Conservation (phyloP, 345 rosid genomes). For the Atalantia buxifolia region DNA sequence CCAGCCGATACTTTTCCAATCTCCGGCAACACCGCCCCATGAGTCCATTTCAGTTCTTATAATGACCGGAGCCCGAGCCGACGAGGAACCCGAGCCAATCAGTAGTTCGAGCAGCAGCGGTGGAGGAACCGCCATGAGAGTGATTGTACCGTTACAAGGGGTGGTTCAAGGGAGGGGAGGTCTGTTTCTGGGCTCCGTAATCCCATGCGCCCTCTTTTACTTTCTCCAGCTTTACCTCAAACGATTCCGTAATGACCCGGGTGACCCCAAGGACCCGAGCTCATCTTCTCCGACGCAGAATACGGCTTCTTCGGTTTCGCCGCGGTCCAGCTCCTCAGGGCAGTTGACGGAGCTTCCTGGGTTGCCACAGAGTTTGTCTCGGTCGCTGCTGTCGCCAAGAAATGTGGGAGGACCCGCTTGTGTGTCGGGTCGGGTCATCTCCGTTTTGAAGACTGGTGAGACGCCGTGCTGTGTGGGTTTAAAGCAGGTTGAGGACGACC, state of each 20-base stretch:
- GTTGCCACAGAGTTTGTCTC: slow-evolving; percentile 57
- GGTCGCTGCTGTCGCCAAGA: slow-evolving; percentile 68
- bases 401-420: slow-evolving; percentile 52
- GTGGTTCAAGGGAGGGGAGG: slow-evolving; percentile 94
- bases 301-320: slow-evolving; percentile 26
- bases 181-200: slow-evolving; percentile 78
- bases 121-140: slow-evolving; percentile 81
- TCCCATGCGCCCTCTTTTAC: slow-evolving; percentile 94
- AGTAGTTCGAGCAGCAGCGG: slow-evolving; percentile 24
- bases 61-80: slow-evolving; percentile 64
- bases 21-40: slow-evolving; percentile 10
- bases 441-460: slow-evolving; percentile 49
- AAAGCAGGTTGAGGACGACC: slow-evolving; percentile 60
- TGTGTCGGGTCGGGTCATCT: slow-evolving; percentile 51
- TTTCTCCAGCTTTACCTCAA: slow-evolving; percentile 81
- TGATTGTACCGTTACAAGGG: slow-evolving; percentile 91
- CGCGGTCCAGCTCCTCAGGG: slow-evolving; percentile 48
- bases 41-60: slow-evolving; percentile 19
- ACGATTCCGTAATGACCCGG: slow-evolving; percentile 49
- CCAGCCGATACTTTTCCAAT: background rate
- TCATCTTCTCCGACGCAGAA: slow-evolving; percentile 9
- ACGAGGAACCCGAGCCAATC: slow-evolving; percentile 26
- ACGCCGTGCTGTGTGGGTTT: slow-evolving; percentile 50
- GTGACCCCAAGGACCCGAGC: slow-evolving; percentile 30
- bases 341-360: slow-evolving; percentile 53